Base-by-base conservation (phyloP, 805 yeast genomes). In the Wickerhamiella dianesei region DNA sequence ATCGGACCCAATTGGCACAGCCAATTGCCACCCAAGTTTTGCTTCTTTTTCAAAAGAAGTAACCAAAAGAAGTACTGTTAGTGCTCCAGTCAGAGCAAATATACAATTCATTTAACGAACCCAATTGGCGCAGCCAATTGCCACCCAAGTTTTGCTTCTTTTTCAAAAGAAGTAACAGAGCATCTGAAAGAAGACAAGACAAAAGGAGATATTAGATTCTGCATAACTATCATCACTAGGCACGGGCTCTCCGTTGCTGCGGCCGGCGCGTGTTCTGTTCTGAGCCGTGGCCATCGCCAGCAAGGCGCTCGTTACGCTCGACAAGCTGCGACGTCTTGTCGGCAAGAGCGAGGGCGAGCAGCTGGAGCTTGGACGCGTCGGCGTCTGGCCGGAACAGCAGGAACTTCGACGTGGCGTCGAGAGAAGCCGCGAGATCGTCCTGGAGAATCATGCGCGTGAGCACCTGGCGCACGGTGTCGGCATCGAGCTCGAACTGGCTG, bases 251-350 rank as follows among this genome's bases (percentile, higher is more conserved):
- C 32, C 32, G 32, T 25, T 25, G 32, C 12, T 25, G 32, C 32
- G 32, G 32, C 32, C 32, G 32, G 32, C 32, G 32, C 13, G 47
- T 37, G 39, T 40, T 44, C 48, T 51, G 53, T 37, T 54, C 58
- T 8, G 57, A 51, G n/a, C 65, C 79, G 64, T 75, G 79, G 41
- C 88, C 92, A 56, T 85, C 83, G 42, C 82, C 75, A 46, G 84
- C 82, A 45, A 85, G 73, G 64, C 85, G 79, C 65, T 85, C 95
- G 63, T 84, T 85, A 69, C 84, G 78, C 64, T 86, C 95, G 47
- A 82, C 75, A 55, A 86, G 73, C 58, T 80, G 77, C 48, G 74
- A 74, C 45, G 83, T 80, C 72, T 81, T 82, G 51, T 86, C 95
- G 52, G 85, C 82, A 68, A 92, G 73, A 41, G 80, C 76, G 52